phyloP scores from a whole-genome alignment of 495 filamentous ascomycete genomes.

The Talaromyces ruber region DNA sequence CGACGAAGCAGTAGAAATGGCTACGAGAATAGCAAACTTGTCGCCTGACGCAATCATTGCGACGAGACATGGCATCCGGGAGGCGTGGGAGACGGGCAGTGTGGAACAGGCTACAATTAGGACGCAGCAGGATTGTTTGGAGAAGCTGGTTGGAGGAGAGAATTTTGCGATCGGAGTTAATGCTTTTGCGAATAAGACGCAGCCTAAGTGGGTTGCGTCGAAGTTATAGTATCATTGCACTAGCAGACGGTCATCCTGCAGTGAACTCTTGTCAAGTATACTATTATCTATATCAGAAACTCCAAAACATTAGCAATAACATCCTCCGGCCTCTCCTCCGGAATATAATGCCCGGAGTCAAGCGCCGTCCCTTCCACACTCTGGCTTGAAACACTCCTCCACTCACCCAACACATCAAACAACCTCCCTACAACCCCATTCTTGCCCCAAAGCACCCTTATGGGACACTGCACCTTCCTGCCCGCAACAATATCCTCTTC shows the following conservation, averaged over 20 bases:
- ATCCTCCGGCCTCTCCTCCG: conserved; percentile 28
- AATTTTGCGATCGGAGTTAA: conserved; percentile 67
- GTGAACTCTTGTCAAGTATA: background rate
- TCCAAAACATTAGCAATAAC: conserved; percentile 18
- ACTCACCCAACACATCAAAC: conserved; percentile 26
- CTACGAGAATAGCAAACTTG: conserved; percentile 23
- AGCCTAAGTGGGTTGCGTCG: conserved; percentile 60
- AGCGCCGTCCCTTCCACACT: conserved; percentile 19
- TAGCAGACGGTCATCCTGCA: background rate
- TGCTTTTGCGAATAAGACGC: conserved; percentile 68
- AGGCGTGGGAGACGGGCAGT: conserved; percentile 55
- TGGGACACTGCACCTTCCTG: conserved; percentile 23
- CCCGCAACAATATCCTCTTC: conserved; percentile 18
- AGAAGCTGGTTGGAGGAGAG: conserved; percentile 49
- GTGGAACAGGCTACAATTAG: conserved; percentile 52
- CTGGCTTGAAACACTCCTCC: conserved; percentile 20
- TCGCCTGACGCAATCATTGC: conserved; percentile 66
- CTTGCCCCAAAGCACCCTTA: conserved; percentile 26
- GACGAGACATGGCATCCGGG: conserved; percentile 51
- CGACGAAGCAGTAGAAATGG: conserved; percentile 18
- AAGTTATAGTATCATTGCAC: conserved; percentile 17
- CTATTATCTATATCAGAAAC: conserved; percentile 13
- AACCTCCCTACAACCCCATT: conserved; percentile 22
- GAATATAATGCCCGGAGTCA: conserved; percentile 32
- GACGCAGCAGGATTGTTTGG: conserved; percentile 44